Evolutionary conservation across 495 filamentous ascomycete genomes (phyloP).

Genomic region (Aspergillus baeticus): DNA sequence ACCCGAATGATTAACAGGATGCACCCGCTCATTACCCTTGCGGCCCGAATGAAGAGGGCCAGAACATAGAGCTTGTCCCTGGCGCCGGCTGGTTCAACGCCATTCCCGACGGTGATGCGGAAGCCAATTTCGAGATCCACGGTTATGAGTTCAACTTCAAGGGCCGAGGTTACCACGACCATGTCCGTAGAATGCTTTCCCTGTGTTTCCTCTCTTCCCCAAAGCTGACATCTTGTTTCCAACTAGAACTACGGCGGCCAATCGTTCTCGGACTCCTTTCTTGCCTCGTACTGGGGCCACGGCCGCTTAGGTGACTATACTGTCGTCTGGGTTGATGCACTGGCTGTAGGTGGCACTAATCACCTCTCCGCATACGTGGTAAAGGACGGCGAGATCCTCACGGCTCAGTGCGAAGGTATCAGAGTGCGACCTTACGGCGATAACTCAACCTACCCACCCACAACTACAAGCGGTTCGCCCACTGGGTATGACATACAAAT

Average conservation of each 20-base stretch:
- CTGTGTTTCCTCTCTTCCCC: neutral
- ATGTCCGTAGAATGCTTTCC: neutral
- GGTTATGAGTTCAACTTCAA: neutral
- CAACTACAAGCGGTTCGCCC: neutral
- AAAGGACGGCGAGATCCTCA: neutral
- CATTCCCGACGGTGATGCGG: neutral
- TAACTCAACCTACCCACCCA: constrained; percentile 7
- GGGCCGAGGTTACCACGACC: constrained; percentile 1
- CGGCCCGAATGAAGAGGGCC: constrained; percentile 1
- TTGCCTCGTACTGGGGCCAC: constrained; percentile 5
- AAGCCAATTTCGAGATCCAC: neutral
- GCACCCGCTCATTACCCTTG: constrained; percentile 6
- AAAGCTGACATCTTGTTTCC: neutral
- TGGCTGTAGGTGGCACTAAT: neutral
- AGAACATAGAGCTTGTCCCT: neutral
- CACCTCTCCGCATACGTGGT: neutral
- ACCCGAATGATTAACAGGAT: neutral
- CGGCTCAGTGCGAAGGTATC: neutral
- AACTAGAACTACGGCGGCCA: constrained; percentile 1
- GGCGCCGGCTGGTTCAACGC: neutral
- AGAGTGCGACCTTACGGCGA: constrained; percentile 1
- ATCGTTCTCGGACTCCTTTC: neutral
- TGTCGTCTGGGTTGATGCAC: neutral
- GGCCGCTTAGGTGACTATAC: constrained; percentile 1
- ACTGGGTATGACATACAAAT: neutral